Base-by-base conservation (phyloP, 2,329 filamentous ascomycete species). In the Fusarium sp. region DNA sequence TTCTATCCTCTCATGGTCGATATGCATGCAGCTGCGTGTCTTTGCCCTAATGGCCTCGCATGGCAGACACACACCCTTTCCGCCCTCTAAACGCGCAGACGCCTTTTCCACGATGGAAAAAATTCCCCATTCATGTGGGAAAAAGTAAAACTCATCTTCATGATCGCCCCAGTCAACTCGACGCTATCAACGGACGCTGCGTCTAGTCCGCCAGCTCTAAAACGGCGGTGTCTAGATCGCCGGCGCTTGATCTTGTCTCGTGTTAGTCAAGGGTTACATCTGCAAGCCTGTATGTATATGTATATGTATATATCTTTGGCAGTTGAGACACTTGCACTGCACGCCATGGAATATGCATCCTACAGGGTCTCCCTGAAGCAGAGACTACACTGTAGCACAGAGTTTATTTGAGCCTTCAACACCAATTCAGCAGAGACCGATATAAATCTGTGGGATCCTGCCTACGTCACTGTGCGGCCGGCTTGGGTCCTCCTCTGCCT, bases 391-490 rank as follows among this genome's bases (percentile, higher is more conserved):
- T 19, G 41, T 60, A 54, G 47, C 24, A 46, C 35, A 41, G 19
- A 19, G 19, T 19, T 19, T 19, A 19, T 19, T 19, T 19, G 22
- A 38, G 32, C 29, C 35, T 13, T 38, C 15, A 26, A 45, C 36
- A 59, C 38, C 47, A 42, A 47, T 54, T 53, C 40, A 45, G 26
- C 32, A 29, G 53, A 39, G 57, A 26, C 51, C 51, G 47, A 46
- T 40, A 61, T 59, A 53, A 49, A 56, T 39, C 50, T 46, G 47
- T 46, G 55, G 55, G 50, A 67, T 45, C 53, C 57, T 62, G 55
- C 68, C 68, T 68, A 67, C 67, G 66, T 66, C 68, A 69, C 62
- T 58, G 53, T 64, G 59, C 61, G 58, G 58, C 61, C 39, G 45
- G 50, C 47, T 61, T 57, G 53, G 53, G 58, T 57, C 58, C 43